These are phyloP conservation scores for Rutidosis leptorrhynchoides DNA, from an alignment of 129 eudicot genomes.

Conservation along the genomic window DNA sequence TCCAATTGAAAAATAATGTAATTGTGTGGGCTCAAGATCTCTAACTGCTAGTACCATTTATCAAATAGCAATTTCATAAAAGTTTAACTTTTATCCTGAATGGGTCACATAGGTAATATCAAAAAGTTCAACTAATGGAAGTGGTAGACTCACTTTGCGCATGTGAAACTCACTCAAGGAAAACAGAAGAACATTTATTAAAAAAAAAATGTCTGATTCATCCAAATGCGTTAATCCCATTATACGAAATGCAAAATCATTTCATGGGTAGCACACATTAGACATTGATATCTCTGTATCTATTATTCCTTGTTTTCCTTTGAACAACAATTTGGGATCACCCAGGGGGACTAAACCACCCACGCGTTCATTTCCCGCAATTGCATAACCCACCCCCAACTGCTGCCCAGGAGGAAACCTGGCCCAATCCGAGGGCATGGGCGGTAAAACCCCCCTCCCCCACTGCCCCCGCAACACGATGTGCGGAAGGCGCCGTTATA, in stretches of 20 bases:
- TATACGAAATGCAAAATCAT: neutral
- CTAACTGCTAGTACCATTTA: no score
- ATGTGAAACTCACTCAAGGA: neutral
- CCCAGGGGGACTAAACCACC: no score
- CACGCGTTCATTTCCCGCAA: no score
- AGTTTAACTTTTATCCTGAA: neutral
- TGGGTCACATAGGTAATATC: neutral
- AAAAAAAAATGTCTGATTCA: neutral
- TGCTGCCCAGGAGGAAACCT: no score
- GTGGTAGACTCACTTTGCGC: neutral
- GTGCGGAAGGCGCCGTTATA: no score
- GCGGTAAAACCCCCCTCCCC: no score
- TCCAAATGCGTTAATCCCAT: neutral
- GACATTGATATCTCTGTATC: neutral
- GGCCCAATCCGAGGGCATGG: no score
- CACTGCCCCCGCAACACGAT: no score
- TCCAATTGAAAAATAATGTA: neutral
- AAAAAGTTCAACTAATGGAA: neutral
- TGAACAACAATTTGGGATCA: no score
- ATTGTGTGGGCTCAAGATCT: neutral
- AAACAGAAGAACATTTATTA: neutral
- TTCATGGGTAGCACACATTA: neutral
- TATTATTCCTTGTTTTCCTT: no score
- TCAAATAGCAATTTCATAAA: neutral
- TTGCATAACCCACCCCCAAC: no score